These are phyloP conservation scores for Scedosporium boydii DNA, from an alignment of 2,329 filamentous ascomycete genomes.

Conservation along the genomic window DNA sequence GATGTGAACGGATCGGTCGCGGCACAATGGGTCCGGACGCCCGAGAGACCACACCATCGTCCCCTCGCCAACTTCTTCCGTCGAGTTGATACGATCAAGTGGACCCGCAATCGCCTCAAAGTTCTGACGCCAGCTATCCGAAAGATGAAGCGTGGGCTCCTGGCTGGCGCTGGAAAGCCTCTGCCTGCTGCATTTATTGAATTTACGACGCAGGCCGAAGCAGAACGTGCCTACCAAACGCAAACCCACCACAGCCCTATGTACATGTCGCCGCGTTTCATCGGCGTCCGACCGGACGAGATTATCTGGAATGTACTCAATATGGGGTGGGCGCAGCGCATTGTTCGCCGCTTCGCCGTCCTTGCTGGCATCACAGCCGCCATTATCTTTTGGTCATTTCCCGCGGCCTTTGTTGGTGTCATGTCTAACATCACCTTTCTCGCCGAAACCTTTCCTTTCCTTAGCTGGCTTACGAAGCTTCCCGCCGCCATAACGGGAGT, in stretches of 20 bases:
- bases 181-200: conserved; percentile 84
- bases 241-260: conserved; percentile 72
- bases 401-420: conserved; percentile 68
- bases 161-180: conserved; percentile 51
- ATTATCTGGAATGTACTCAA: conserved; percentile 77
- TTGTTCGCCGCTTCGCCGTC: conserved; percentile 57
- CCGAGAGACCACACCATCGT: conserved; percentile 66
- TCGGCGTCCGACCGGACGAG: conserved; percentile 70
- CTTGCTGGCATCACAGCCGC: conserved; percentile 58
- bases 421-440: conserved; percentile 77
- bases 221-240: conserved; percentile 76
- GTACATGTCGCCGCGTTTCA: conserved; percentile 77
- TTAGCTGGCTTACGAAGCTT: conserved; percentile 64
- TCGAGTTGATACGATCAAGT: conserved; percentile 92
- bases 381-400: conserved; percentile 78
- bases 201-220: conserved; percentile 71
- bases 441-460: conserved; percentile 52
- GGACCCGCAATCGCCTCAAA: conserved; percentile 53
- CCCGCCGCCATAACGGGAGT: conserved; percentile 63
- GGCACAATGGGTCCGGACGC: conserved; percentile 62
- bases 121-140: conserved; percentile 29
- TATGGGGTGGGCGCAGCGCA: conserved; percentile 61
- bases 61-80: conserved; percentile 62
- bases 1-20: conserved; percentile 46
- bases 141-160: conserved; percentile 62